These are phyloP conservation scores for Cymbidium sinense DNA, from an alignment of 106 monocot genomes.

Conservation along the genomic window DNA sequence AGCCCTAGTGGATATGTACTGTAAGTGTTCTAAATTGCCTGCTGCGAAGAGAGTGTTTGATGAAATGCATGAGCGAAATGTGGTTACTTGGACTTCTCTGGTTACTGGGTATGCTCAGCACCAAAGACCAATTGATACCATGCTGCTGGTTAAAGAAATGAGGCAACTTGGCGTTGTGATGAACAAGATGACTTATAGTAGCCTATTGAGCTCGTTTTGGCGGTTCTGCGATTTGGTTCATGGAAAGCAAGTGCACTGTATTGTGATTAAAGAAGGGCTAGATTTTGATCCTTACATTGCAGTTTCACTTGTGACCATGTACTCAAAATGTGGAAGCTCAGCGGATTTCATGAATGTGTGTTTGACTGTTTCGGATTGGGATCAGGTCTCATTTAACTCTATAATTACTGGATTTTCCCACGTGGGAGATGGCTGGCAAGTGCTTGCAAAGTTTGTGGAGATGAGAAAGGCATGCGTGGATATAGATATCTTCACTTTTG, in stretches of 20 bases:
- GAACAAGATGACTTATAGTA: slow-evolving; percentile 34
- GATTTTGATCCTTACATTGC: slow-evolving; percentile 26
- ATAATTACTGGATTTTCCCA: slow-evolving; percentile 43
- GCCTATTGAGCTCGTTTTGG: slow-evolving; percentile 34
- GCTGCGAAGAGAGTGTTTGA: slow-evolving; percentile 40
- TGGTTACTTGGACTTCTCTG: slow-evolving; percentile 51
- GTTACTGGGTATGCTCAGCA: slow-evolving; percentile 29
- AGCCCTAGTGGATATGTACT: slow-evolving; percentile 41
- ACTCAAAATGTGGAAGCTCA: slow-evolving; percentile 43
- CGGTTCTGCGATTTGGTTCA: slow-evolving; percentile 17
- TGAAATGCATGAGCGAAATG: slow-evolving; percentile 45
- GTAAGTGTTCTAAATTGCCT: slow-evolving; percentile 22
- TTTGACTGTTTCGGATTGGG: background rate
- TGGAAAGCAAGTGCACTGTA: slow-evolving; percentile 47
- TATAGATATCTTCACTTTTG: slow-evolving; percentile 41
- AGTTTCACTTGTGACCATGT: slow-evolving; percentile 33
- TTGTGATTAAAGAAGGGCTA: slow-evolving; percentile 28
- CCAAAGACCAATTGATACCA: slow-evolving; percentile 20
- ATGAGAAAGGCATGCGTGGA: slow-evolving; percentile 34
- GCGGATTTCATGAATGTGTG: slow-evolving; percentile 30
- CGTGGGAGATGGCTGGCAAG: slow-evolving; percentile 21
- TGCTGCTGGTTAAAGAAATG: slow-evolving; percentile 38
- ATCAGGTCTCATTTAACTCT: slow-evolving; percentile 36
- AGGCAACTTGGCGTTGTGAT: slow-evolving; percentile 8
- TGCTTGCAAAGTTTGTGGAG: slow-evolving; percentile 19